Evolutionary conservation across 139 green algal species (phyloP).

Genomic region (Chara braunii): DNA sequence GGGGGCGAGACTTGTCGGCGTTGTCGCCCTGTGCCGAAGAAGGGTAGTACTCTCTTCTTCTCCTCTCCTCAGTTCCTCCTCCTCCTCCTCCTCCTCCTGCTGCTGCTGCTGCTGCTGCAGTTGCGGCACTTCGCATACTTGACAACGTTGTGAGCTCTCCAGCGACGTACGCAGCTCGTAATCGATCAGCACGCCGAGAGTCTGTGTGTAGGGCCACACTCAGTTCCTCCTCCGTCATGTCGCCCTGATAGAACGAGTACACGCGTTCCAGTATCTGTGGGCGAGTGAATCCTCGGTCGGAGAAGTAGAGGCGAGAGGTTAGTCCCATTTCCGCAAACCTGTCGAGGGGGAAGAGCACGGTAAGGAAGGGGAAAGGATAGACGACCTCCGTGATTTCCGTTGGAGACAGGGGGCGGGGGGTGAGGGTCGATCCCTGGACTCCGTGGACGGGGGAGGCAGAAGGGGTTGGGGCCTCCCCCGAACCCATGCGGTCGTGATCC

Average conservation of each 20-base stretch:
- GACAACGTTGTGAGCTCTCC: no score
- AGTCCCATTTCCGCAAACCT: background rate
- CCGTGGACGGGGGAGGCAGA: no score
- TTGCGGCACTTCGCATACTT: no score
- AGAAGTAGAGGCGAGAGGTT: background rate
- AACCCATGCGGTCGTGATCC: no score
- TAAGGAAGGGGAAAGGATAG: background rate
- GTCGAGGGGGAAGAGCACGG: background rate
- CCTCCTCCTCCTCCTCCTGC: no score
- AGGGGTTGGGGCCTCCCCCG: no score
- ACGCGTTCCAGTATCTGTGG: background rate
- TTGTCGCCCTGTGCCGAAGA: background rate
- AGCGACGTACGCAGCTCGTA: background rate
- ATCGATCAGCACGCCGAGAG: background rate
- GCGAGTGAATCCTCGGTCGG: background rate
- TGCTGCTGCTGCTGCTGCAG: no score
- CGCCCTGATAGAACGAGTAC: background rate
- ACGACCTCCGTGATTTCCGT: background rate
- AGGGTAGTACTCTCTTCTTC: background rate
- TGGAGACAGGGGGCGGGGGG: no score
- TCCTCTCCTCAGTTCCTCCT: no score
- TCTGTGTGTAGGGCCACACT: background rate
- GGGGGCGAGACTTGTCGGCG: no score
- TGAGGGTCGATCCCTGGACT: no score
- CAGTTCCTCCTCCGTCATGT: background rate